Percentiles rank a stretch among this genome's conserved stretches.
These are phyloP conservation scores for Rosa persica DNA, from an alignment of 306 rosid species.

Conservation along the genomic window DNA sequence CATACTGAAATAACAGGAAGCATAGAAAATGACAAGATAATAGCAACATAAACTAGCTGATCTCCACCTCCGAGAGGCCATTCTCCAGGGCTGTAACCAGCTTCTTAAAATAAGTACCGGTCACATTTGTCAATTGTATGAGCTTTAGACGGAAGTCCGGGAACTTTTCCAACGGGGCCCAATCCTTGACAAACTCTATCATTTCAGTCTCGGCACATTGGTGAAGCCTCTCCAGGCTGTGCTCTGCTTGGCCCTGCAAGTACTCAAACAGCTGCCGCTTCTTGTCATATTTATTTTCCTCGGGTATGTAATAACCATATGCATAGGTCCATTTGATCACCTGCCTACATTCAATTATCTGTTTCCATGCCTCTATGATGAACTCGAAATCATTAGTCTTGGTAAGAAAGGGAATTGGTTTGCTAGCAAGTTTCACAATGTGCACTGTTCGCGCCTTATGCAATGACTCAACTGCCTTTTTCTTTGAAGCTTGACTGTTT, in stretches of 20 bases:
- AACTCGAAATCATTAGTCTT: neutral
- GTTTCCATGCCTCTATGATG: constrained; percentile 3
- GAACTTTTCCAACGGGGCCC: neutral
- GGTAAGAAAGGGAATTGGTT: neutral
- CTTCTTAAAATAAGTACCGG: constrained; percentile 4
- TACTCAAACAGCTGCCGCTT: constrained; percentile 8
- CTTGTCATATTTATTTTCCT: neutral
- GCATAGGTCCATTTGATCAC: constrained; percentile 11
- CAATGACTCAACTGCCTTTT: constrained; percentile 1
- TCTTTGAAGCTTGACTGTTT: constrained; percentile 50
- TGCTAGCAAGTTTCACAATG: neutral
- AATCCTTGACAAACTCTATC: neutral
- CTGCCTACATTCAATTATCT: constrained; percentile 11
- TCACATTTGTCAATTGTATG: constrained; percentile 1
- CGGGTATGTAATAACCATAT: constrained; percentile 3
- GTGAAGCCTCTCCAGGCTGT: constrained; percentile 12
- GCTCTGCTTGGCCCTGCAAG: constrained; percentile 8
- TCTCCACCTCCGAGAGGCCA: constrained; percentile 2
- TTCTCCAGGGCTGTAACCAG: constrained; percentile 11
- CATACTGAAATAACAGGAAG: neutral
- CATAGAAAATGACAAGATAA: neutral
- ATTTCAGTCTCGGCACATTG: neutral
- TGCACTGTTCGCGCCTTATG: neutral
- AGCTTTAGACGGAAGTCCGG: constrained; percentile 2
- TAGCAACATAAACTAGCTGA: neutral